Percentiles rank a stretch among this genome's conserved stretches.
These are phyloP conservation scores for Lodderomyces jiufengensis DNA, from an alignment of 1,139 yeast species.

Conservation along the genomic window DNA sequence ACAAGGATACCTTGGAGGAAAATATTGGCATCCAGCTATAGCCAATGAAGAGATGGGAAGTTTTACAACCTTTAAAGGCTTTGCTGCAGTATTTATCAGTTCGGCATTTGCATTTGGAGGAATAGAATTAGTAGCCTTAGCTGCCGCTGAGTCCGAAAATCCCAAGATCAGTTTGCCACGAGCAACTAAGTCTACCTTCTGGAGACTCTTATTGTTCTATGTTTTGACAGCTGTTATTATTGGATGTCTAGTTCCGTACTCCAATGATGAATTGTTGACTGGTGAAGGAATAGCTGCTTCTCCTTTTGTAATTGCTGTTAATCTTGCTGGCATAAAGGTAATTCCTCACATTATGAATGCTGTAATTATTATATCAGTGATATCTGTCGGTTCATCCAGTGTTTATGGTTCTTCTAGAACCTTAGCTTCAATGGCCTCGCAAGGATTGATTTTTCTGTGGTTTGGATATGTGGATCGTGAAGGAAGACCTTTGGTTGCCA, in stretches of 20 bases:
- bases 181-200: slow-evolving; percentile 72
- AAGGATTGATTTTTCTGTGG: slow-evolving; percentile 40
- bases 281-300: slow-evolving; percentile 35
- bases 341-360: slow-evolving; percentile 53
- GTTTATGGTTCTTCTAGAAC: slow-evolving; percentile 56
- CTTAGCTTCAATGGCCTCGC: slow-evolving; percentile 51
- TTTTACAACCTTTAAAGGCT: slow-evolving; percentile 75
- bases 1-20: slow-evolving; percentile 39
- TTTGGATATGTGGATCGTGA: slow-evolving; percentile 53
- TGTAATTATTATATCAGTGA: slow-evolving; percentile 46
- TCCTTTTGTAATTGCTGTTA: slow-evolving; percentile 42
- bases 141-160: slow-evolving; percentile 79
- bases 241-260: slow-evolving; percentile 46
- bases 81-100: slow-evolving; percentile 74
- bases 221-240: slow-evolving; percentile 42
- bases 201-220: slow-evolving; percentile 67
- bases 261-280: slow-evolving; percentile 30
- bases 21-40: slow-evolving; percentile 46
- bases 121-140: slow-evolving; percentile 63
- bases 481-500: slow-evolving; percentile 57
- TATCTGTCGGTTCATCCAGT: slow-evolving; percentile 54
- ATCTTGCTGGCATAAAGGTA: slow-evolving; percentile 36
- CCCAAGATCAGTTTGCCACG: slow-evolving; percentile 66
- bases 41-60: slow-evolving; percentile 69
- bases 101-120: slow-evolving; percentile 81